These are phyloP conservation scores for Dovyalis caffra DNA, from an alignment of 345 rosid species.

Conservation along the genomic window DNA sequence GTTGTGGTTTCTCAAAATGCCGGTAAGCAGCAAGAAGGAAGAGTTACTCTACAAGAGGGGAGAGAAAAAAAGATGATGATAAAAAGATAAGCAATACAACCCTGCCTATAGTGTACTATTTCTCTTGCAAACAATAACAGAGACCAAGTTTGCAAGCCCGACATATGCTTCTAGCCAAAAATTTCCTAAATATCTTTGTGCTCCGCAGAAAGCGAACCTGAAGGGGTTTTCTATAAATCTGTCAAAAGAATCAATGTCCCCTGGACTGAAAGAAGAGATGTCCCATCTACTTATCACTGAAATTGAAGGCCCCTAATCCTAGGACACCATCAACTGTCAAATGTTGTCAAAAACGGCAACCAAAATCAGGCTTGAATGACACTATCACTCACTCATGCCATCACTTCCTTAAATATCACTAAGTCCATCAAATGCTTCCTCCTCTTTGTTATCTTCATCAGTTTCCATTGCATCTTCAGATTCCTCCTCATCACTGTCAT, in stretches of 20 bases:
- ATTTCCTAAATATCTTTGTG: background rate
- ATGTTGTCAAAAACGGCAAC: background rate
- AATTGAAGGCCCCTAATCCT: background rate
- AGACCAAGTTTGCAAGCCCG: background rate
- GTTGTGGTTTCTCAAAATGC: background rate
- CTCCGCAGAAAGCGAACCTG: background rate
- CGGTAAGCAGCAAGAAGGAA: background rate
- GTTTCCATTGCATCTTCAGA: conserved; percentile 61
- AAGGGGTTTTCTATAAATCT: background rate
- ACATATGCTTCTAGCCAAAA: background rate
- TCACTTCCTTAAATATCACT: conserved; percentile 51
- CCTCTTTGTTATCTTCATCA: conserved; percentile 30
- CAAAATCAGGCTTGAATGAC: background rate
- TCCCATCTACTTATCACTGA: background rate
- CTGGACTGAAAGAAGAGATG: background rate
- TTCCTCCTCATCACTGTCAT: conserved; percentile 67
- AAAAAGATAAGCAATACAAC: background rate
- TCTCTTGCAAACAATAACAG: background rate
- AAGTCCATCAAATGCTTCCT: conserved; percentile 38
- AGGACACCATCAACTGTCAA: background rate
- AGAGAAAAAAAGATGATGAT: background rate
- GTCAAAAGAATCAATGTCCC: background rate
- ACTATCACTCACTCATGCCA: conserved; percentile 52
- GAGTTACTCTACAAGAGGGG: background rate
- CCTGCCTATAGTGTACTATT: background rate